These are phyloP conservation scores for Macroventuria anomochaeta DNA, from an alignment of 2,329 filamentous ascomycete species.

Conservation along the genomic window DNA sequence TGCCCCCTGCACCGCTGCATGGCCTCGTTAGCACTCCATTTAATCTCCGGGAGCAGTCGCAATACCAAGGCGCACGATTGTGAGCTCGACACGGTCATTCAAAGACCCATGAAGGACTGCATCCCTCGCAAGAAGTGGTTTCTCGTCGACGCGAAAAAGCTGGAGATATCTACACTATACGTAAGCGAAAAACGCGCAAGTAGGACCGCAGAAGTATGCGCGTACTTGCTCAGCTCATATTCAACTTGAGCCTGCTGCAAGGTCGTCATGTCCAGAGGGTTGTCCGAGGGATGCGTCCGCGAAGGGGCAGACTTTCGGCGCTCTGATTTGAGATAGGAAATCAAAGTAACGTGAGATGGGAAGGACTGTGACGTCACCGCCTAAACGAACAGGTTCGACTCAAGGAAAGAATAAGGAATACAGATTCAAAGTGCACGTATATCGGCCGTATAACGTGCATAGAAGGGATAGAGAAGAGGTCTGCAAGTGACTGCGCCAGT, in stretches of 20 bases:
- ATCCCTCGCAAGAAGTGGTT: not conserved
- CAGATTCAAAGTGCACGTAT: not conserved
- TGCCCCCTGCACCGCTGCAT: not conserved
- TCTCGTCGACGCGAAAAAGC: not conserved
- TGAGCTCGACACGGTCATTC: conserved; percentile 2
- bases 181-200: not conserved
- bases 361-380: not conserved
- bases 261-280: not conserved
- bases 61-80: conserved; percentile 5
- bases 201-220: too few species aligned
- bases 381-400: not conserved
- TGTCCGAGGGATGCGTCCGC: not conserved
- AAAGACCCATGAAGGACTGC: not conserved
- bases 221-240: conserved; percentile 11
- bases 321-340: not conserved
- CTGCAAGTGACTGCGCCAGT: not conserved
- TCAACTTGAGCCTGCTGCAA: not conserved
- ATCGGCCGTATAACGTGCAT: too few species aligned
- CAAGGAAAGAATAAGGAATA: not conserved
- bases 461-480: not conserved
- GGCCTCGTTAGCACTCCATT: not conserved
- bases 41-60: not conserved
- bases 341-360: not conserved
- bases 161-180: not conserved
- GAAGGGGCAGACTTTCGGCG: not conserved